These are phyloP conservation scores for Davidsoniella eucalypti DNA, from an alignment of 2,329 filamentous ascomycete genomes.

Conservation along the genomic window DNA sequence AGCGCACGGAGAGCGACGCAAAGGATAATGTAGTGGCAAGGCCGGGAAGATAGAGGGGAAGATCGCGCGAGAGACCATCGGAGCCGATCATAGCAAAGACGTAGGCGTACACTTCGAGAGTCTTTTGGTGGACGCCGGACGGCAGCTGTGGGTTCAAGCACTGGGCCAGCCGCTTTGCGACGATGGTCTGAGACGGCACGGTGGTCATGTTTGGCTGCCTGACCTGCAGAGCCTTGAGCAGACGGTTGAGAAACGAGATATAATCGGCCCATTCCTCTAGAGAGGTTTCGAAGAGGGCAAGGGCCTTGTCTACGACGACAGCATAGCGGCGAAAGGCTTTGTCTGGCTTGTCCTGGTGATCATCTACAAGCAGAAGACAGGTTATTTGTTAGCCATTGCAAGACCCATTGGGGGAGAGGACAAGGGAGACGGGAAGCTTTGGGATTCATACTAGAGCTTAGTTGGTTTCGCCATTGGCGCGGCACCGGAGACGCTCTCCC, in stretches of 20 bases:
- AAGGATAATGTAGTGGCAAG: conserved; percentile 82
- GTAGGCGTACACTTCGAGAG: conserved; percentile 81
- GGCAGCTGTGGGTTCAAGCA: conserved; percentile 86
- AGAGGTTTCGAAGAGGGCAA: conserved; percentile 79
- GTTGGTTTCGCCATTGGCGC: conserved; percentile 61
- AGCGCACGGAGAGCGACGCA: conserved; percentile 79
- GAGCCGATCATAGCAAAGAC: conserved; percentile 75
- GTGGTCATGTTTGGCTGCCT: conserved; percentile 54
- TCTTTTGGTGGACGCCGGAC: conserved; percentile 93
- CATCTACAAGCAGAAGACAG: conserved; percentile 26
- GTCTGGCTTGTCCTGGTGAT: conserved; percentile 35
- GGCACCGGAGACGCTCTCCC: conserved; percentile 61
- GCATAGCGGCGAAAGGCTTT: conserved; percentile 78
- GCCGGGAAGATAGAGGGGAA: conserved; percentile 78
- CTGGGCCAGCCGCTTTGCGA: conserved; percentile 85
- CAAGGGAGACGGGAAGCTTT: conserved; percentile 6
- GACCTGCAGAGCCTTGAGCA: conserved; percentile 85
- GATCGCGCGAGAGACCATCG: conserved; percentile 63
- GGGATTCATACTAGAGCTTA: conserved; percentile 51
- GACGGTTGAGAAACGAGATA: conserved; percentile 83
- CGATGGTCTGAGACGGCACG: conserved; percentile 65
- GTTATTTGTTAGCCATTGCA: not conserved
- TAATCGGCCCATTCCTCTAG: conserved; percentile 99
- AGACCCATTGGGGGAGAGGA: conserved; percentile 3
- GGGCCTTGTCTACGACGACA: conserved; percentile 66